A percentile compares a stretch with the other conserved stretches of the same genome.
These are phyloP conservation scores for Bromus sterilis DNA, from an alignment of 176 grass and related monocot species.

Conservation along the genomic window DNA sequence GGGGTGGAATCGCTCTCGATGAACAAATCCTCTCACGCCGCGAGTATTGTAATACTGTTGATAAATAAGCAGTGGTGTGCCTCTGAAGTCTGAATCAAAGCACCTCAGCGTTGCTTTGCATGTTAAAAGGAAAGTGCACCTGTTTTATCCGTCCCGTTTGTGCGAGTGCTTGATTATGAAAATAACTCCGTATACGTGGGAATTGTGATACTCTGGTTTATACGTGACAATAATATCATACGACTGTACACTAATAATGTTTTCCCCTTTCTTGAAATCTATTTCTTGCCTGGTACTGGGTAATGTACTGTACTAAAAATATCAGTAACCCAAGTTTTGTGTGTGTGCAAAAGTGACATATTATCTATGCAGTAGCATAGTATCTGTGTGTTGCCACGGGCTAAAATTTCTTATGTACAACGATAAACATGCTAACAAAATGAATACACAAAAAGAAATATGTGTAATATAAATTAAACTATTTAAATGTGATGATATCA, in stretches of 20 bases:
- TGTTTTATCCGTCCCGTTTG: not conserved
- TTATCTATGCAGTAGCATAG: too few relatives aligned
- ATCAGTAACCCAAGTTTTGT: not conserved
- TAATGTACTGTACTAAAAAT: not conserved
- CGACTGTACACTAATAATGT: not conserved
- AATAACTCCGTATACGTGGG: not conserved
- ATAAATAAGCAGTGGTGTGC: conserved; percentile 17
- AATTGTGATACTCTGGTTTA: not conserved
- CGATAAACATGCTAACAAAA: too few relatives aligned
- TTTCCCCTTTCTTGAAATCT: not conserved
- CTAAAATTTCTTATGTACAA: too few relatives aligned
- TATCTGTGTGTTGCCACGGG: too few relatives aligned
- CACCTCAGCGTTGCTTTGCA: not conserved
- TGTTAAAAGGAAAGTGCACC: not conserved
- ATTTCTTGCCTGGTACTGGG: not conserved
- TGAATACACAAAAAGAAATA: too few relatives aligned
- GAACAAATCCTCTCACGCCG: not conserved
- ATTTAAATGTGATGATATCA: too few relatives aligned
- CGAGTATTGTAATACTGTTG: not conserved
- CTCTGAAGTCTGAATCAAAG: not conserved
- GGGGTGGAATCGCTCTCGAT: not conserved
- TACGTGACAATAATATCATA: not conserved
- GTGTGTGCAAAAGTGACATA: not conserved
- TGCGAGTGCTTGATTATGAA: not conserved
- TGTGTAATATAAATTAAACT: too few relatives aligned